Evolutionary conservation across 768 basidiomycete species (phyloP).

Genomic region (Auricularia cornea): DNA sequence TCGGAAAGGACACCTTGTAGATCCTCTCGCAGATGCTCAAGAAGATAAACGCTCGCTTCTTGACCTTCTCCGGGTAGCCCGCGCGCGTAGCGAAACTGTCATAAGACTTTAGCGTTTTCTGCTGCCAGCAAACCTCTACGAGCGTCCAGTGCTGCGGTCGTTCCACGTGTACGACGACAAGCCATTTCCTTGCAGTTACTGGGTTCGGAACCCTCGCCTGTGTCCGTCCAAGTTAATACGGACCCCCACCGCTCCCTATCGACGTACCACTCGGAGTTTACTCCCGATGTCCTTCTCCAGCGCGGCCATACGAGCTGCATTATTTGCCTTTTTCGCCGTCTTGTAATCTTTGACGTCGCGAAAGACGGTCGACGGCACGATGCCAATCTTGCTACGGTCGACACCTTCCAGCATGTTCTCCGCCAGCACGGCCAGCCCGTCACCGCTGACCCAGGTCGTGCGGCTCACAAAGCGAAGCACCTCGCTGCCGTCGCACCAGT

Average conservation of each 20-base stretch:
- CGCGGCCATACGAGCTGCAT: background rate
- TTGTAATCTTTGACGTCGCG: background rate
- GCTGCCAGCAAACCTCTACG: background rate
- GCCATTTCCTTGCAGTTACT: background rate
- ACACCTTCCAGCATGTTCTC: background rate
- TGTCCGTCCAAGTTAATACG: background rate
- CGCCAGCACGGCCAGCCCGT: background rate
- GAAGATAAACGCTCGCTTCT: background rate
- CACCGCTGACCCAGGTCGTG: background rate
- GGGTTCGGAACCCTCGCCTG: background rate
- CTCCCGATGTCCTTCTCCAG: background rate
- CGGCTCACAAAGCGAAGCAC: background rate
- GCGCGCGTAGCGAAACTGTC: background rate
- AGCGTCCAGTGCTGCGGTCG: background rate
- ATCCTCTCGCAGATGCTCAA: background rate
- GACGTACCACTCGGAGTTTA: too few species aligned
- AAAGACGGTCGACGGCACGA: background rate
- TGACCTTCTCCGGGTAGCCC: background rate
- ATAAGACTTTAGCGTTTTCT: background rate
- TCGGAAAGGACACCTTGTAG: background rate
- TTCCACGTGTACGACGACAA: background rate
- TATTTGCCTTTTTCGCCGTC: background rate
- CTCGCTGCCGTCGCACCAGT: background rate
- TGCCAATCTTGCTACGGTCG: background rate
- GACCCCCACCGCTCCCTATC: background rate